phyloP scores from a whole-genome alignment of 2,329 filamentous ascomycete genomes.

The Phoma sp. region DNA sequence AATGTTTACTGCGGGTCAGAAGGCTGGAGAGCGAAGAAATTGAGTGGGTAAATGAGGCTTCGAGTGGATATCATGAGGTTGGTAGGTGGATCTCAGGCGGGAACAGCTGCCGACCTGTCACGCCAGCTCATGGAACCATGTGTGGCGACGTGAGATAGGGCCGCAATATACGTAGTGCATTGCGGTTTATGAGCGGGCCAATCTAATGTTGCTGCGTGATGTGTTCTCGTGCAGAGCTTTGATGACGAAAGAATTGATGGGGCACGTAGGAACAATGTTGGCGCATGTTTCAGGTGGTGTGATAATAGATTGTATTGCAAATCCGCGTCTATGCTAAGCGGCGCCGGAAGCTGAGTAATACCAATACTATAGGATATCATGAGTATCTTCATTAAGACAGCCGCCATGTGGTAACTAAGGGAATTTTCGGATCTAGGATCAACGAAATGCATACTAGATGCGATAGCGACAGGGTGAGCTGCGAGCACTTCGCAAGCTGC shows the following conservation, averaged over 20 bases:
- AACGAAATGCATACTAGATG: constrained; percentile 25
- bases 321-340: constrained; percentile 4
- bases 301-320: constrained; percentile 8
- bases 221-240: not conserved
- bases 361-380: constrained; percentile 18
- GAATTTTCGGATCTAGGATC: constrained; percentile 9
- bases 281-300: constrained; percentile 1
- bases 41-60: constrained; percentile 6
- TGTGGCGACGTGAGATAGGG: constrained; percentile 4
- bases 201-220: not conserved
- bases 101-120: not conserved
- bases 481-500: constrained; percentile 29
- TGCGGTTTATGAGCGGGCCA: not conserved
- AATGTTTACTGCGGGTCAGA: constrained; percentile 1
- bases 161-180: not conserved
- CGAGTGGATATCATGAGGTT: not conserved
- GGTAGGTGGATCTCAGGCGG: not conserved
- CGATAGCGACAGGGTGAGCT: constrained; percentile 27
- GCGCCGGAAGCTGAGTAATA: constrained; percentile 14
- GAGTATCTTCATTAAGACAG: constrained; percentile 11
- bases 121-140: not conserved
- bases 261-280: not conserved
- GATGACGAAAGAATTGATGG: not conserved
- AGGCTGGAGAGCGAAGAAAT: not conserved
- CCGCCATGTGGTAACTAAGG: constrained; percentile 1